Conservation (phyloP, 257 asterid species). For the Cynanchum wilfordii region DNA sequence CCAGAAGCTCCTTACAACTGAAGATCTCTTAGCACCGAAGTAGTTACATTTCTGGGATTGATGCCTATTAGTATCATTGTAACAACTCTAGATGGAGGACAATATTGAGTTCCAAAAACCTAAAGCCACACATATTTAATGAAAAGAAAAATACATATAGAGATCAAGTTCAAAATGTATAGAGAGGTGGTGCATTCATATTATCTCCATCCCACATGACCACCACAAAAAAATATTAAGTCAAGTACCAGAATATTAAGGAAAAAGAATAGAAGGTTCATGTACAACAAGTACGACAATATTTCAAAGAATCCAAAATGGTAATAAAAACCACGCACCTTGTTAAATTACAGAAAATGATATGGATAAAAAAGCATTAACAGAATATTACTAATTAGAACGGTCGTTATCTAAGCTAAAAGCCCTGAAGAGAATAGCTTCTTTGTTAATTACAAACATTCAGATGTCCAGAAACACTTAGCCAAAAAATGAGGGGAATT, state of each 20-base stretch:
- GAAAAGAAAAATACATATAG: not conserved
- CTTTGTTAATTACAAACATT: not conserved
- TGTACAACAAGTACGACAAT: not conserved
- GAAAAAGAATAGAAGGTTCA: not conserved
- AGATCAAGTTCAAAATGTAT: not conserved
- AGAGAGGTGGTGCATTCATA: not conserved
- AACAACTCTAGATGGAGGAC: no score
- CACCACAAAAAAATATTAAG: not conserved
- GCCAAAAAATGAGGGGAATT: conserved; percentile 4
- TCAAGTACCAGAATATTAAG: not conserved
- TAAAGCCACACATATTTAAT: not conserved
- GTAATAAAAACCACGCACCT: not conserved
- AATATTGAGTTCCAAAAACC: not conserved
- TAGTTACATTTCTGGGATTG: no score
- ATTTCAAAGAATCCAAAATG: not conserved
- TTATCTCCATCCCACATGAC: not conserved
- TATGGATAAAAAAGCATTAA: not conserved
- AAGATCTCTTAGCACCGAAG: no score
- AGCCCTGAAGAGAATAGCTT: not conserved
- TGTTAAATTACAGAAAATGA: not conserved
- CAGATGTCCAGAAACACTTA: not conserved
- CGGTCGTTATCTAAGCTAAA: not conserved
- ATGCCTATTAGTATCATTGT: no score
- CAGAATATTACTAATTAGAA: not conserved
- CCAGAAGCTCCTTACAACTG: no score